Conservation (phyloP, 2,329 filamentous ascomycete genomes). For the Byssochlamys sp. region DNA sequence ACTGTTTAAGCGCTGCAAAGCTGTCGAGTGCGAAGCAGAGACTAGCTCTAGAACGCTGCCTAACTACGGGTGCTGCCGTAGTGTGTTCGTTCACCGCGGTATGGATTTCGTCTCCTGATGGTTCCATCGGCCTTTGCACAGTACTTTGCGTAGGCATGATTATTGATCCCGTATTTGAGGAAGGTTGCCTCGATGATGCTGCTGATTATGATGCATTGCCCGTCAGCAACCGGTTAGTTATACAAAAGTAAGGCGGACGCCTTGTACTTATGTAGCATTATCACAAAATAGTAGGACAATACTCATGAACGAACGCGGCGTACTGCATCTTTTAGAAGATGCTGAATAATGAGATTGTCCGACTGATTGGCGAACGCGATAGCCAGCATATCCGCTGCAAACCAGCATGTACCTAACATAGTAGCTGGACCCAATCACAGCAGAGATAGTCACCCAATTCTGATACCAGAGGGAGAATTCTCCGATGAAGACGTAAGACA, state of each 20-base stretch:
- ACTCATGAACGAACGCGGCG: neutral
- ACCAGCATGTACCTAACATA: neutral
- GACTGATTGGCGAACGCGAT: neutral
- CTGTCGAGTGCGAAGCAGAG: neutral
- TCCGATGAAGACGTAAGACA: neutral
- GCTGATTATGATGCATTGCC: neutral
- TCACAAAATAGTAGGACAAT: neutral
- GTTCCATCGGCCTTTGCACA: neutral
- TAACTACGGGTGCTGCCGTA: neutral
- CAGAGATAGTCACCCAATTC: neutral
- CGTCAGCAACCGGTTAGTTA: neutral
- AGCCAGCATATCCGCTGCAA: neutral
- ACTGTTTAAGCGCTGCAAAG: neutral
- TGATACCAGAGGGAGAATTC: neutral
- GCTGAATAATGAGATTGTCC: neutral
- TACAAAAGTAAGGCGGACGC: neutral
- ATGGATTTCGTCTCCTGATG: neutral
- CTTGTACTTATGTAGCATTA: neutral
- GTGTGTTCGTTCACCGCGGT: neutral
- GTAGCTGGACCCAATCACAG: neutral
- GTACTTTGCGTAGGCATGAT: neutral
- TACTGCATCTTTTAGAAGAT: neutral
- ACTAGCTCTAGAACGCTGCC: neutral
- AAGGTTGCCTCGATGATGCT: neutral
- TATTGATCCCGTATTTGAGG: neutral